Evolutionary conservation across 164 flowering plant genomes (phyloP).

Genomic region (Tetrastigma voinierianum): DNA sequence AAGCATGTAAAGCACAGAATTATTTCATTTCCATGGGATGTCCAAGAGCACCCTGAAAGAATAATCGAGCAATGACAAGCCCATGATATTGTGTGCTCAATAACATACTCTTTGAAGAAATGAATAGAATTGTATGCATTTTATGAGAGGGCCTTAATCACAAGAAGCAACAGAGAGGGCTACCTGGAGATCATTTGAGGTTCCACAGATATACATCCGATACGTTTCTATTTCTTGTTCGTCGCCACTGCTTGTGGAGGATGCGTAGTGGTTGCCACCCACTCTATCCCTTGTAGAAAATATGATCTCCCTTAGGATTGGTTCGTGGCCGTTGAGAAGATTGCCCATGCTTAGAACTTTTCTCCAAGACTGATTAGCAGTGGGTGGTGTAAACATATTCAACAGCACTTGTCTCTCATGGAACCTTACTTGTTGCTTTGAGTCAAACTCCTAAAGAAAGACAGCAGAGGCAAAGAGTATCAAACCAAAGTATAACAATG

Average conservation of each 20-base stretch:
- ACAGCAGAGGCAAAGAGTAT: neutral
- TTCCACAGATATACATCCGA: constrained; percentile 77
- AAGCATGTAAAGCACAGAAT: neutral
- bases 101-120: neutral
- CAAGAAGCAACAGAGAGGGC: constrained; percentile 67
- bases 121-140: neutral
- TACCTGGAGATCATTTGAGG: constrained; percentile 79
- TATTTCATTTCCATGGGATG: neutral
- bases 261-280: constrained; percentile 53
- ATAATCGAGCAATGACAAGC: neutral
- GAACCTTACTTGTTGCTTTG: constrained; percentile 45
- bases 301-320: constrained; percentile 72
- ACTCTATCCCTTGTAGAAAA: constrained; percentile 51
- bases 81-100: neutral
- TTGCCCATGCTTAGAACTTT: constrained; percentile 97
- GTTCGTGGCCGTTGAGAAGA: constrained; percentile 97
- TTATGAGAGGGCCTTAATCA: constrained; percentile 26
- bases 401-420: constrained; percentile 61
- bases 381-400: constrained; percentile 70
- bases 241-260: constrained; percentile 16
- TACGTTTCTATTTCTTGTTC: constrained; percentile 67
- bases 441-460: constrained; percentile 50
- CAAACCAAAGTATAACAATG: neutral
- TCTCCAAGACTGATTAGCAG: constrained; percentile 94
- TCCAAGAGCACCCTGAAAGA: neutral